phyloP scores from a whole-genome alignment of 2,329 filamentous ascomycete genomes.

The Fusarium agapanthi region DNA sequence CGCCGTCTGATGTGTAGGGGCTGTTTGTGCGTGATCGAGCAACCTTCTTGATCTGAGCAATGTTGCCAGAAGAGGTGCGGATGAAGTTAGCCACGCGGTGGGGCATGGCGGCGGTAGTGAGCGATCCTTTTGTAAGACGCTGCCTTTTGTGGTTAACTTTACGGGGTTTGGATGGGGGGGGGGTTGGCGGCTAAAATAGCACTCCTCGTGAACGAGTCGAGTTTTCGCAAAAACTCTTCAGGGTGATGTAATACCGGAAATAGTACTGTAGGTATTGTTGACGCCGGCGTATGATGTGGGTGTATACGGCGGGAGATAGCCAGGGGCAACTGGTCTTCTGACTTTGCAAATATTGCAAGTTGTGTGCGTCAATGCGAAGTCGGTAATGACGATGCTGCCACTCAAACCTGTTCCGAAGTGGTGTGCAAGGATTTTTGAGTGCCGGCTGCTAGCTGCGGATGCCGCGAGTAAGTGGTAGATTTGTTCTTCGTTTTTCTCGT shows the following conservation, averaged over 20 bases:
- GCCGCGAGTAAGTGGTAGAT: conserved; percentile 9
- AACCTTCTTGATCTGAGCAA: conserved; percentile 58
- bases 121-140: conserved; percentile 29
- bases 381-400: conserved; percentile 24
- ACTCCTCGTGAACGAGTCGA: conserved; percentile 7
- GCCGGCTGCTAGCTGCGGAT: conserved; percentile 19
- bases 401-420: conserved; percentile 28
- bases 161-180: conserved; percentile 22
- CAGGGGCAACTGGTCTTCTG: conserved; percentile 30
- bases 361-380: conserved; percentile 10
- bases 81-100: conserved; percentile 67
- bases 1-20: conserved; percentile 49
- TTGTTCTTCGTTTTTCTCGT: conserved; percentile 21
- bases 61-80: conserved; percentile 64
- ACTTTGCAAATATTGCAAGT: conserved; percentile 12
- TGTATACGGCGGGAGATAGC: conserved; percentile 29
- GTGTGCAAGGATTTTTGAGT: conserved; percentile 29
- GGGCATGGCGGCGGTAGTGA: conserved; percentile 56
- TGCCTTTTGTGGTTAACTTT: conserved; percentile 4
- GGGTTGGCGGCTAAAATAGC: conserved; percentile 32
- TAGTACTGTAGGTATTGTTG: conserved; percentile 2
- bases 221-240: conserved; percentile 33
- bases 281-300: conserved; percentile 10
- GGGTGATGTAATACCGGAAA: conserved; percentile 28
- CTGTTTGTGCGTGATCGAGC: conserved; percentile 46